A percentile compares a stretch with the other conserved stretches of the same genome.
Evolutionary conservation across 257 asterid species (phyloP).

Genomic region (Voacanga thouarsii): DNA sequence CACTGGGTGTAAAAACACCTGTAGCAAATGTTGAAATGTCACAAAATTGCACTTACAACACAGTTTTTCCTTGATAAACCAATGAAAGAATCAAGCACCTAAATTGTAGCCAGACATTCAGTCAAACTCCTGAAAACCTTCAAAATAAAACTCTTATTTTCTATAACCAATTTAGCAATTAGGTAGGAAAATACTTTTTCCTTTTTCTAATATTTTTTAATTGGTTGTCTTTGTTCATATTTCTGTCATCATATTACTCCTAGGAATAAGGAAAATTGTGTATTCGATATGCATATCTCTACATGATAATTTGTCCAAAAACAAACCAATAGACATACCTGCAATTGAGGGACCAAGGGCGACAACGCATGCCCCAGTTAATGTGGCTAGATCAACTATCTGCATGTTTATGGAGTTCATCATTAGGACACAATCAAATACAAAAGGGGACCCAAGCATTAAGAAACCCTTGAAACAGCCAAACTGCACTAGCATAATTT

Average conservation of each 20-base stretch:
- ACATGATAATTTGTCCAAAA: neutral
- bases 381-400: slow-evolving; percentile 90
- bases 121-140: neutral
- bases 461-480: neutral
- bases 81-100: neutral
- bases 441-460: neutral
- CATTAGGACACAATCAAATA: slow-evolving; percentile 12
- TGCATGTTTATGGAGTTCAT: slow-evolving; percentile 28
- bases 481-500: neutral
- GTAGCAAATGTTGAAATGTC: slow-evolving; percentile 1
- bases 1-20: slow-evolving; percentile 89
- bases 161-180: neutral
- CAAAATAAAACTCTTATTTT: neutral
- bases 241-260: neutral
- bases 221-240: neutral
- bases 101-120: neutral
- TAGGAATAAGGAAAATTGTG: neutral
- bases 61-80: neutral
- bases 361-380: slow-evolving; percentile 84
- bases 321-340: slow-evolving; percentile 38
- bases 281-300: neutral
- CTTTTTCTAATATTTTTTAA: neutral
- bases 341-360: slow-evolving; percentile 97
- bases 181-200: neutral
- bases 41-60: neutral